phyloP scores from a whole-genome alignment of 805 yeast genomes.

The Zygosaccharomyces bailii region DNA sequence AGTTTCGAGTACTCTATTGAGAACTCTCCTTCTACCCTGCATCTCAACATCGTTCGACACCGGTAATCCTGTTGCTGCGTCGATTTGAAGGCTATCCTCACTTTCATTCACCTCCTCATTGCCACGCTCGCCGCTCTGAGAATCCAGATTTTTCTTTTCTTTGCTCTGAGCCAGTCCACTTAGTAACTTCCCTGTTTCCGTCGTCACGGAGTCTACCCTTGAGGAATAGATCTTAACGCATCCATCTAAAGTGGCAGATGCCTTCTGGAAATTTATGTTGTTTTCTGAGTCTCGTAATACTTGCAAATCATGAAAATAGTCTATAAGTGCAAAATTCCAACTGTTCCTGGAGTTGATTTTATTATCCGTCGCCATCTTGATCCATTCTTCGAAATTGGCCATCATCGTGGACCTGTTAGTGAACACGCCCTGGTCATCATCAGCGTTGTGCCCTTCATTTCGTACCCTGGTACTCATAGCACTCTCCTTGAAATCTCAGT shows the following conservation, averaged over 20 bases:
- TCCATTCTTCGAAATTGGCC: constrained; percentile 74
- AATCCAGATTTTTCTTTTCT: constrained; percentile 23
- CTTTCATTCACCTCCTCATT: constrained; percentile 22
- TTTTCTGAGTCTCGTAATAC: constrained; percentile 70
- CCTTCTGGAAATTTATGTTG: constrained; percentile 81
- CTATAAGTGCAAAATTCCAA: constrained; percentile 89
- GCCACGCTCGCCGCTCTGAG: constrained; percentile 25
- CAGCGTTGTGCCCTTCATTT: constrained; percentile 20
- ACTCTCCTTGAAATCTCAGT: no score
- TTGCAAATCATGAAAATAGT: constrained; percentile 81
- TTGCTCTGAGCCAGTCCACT: constrained; percentile 63
- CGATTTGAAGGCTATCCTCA: constrained; percentile 28
- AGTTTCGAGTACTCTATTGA: constrained; percentile 37
- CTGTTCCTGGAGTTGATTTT: constrained; percentile 81
- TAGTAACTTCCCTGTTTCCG: constrained; percentile 79
- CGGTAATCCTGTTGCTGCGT: constrained; percentile 36
- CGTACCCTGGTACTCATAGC: constrained; percentile 21
- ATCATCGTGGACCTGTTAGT: constrained; percentile 41
- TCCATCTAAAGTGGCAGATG: constrained; percentile 88
- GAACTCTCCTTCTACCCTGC: constrained; percentile 27
- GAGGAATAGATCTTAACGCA: constrained; percentile 91
- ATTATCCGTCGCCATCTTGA: constrained; percentile 76
- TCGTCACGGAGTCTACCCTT: constrained; percentile 86
- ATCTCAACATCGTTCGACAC: constrained; percentile 28
- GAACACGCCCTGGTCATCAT: constrained; percentile 27